Evolutionary conservation across 2,329 filamentous ascomycete species (phyloP).

Genomic region (Colletotrichum spaethianum): DNA sequence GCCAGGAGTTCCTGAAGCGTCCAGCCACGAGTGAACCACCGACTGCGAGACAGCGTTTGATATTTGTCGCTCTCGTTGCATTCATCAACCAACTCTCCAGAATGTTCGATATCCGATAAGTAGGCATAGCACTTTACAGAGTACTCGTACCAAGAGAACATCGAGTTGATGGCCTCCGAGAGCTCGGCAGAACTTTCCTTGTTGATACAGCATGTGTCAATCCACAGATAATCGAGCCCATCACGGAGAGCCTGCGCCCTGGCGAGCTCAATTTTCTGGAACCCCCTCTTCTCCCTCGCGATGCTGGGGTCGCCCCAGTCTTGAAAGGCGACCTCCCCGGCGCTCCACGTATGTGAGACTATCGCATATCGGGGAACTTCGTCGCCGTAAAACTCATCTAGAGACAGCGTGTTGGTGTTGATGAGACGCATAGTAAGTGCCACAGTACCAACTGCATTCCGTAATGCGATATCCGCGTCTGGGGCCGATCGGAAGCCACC

Average conservation of each 20-base stretch:
- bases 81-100: neutral
- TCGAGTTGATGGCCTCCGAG: conserved; percentile 38
- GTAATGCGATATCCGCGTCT: neutral
- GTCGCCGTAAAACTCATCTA: conserved; percentile 46
- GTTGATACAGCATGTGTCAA: conserved; percentile 44
- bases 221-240: conserved; percentile 36
- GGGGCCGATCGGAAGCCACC: neutral
- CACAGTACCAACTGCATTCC: neutral
- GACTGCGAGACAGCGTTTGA: conserved; percentile 18
- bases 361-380: conserved; percentile 45
- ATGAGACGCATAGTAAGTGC: conserved; percentile 47
- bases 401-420: conserved; percentile 42
- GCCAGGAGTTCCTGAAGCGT: conserved; percentile 43
- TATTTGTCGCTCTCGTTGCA: neutral
- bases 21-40: conserved; percentile 43
- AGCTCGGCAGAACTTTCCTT: conserved; percentile 38
- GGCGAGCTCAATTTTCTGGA: conserved; percentile 33
- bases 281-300: conserved; percentile 26
- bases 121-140: conserved; percentile 39
- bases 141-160: conserved; percentile 40
- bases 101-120: conserved; percentile 26
- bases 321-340: conserved; percentile 42
- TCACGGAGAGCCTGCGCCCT: conserved; percentile 20
- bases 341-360: conserved; percentile 46
- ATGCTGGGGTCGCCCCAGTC: conserved; percentile 31